A percentile compares a stretch with the other conserved stretches of the same genome.
phyloP scores from a whole-genome alignment of 2,329 filamentous ascomycete genomes.

The Conoideocrella luteorostrata region DNA sequence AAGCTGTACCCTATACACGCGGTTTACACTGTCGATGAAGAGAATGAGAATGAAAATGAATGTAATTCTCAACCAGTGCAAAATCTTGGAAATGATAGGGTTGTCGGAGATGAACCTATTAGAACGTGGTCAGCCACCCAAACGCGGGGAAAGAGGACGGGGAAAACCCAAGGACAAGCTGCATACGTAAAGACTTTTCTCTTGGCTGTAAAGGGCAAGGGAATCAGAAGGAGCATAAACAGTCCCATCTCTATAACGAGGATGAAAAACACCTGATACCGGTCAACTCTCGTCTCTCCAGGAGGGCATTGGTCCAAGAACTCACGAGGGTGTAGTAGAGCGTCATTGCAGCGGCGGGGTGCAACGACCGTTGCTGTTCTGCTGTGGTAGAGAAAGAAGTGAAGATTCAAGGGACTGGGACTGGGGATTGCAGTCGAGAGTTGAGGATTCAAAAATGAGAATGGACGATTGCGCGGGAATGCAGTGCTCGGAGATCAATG shows the following conservation, averaged over 20 bases:
- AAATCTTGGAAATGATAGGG: conserved; percentile 76
- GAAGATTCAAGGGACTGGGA: background rate
- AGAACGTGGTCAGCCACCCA: background rate
- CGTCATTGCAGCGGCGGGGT: conserved; percentile 39
- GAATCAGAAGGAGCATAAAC: conserved; percentile 74
- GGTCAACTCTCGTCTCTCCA: too few species aligned
- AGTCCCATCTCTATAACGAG: conserved; percentile 77
- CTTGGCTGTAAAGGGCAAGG: conserved; percentile 80
- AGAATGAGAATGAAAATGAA: conserved; percentile 99
- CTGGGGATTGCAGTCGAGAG: conserved; percentile 3
- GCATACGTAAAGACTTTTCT: conserved; percentile 73
- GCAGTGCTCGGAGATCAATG: background rate
- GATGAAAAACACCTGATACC: conserved; percentile 68
- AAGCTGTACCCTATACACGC: conserved; percentile 92
- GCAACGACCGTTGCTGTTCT: conserved; percentile 9
- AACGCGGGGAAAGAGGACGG: background rate
- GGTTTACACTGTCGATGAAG: conserved; percentile 92
- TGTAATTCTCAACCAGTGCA: conserved; percentile 97
- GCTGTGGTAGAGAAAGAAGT: background rate
- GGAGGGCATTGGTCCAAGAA: conserved; percentile 6
- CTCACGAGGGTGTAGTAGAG: conserved; percentile 52
- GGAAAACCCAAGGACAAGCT: conserved; percentile 26
- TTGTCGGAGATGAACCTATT: conserved; percentile 87
- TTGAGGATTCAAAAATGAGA: background rate
- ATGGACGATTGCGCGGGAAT: too few species aligned